Evolutionary conservation across 2,329 filamentous ascomycete genomes (phyloP).

Genomic region (Phyllosticta citribraziliensis): DNA sequence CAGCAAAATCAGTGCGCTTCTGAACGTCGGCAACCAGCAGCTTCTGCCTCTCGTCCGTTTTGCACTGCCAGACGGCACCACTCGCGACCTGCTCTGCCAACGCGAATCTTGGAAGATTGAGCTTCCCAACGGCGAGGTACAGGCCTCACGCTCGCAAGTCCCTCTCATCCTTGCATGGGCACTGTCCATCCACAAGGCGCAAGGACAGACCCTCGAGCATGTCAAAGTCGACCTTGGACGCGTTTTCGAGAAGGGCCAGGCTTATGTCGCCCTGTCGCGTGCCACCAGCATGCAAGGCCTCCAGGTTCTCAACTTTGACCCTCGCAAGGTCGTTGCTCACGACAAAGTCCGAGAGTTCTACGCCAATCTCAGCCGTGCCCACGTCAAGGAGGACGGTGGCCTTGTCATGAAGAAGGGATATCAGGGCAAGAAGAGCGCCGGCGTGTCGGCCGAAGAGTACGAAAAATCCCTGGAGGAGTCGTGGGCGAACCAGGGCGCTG

Average conservation of each 20-base stretch:
- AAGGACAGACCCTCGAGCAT: constrained; percentile 85
- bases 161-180: constrained; percentile 96
- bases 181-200: constrained; percentile 93
- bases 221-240: constrained; percentile 89
- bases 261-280: constrained; percentile 90
- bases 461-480: constrained; percentile 17
- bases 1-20: constrained; percentile 31
- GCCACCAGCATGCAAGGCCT: constrained; percentile 80
- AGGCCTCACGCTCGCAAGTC: constrained; percentile 65
- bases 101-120: constrained; percentile 95
- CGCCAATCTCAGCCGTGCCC: constrained; percentile 65
- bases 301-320: constrained; percentile 81
- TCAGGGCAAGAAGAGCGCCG: constrained; percentile 11
- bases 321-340: constrained; percentile 88
- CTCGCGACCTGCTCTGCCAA: constrained; percentile 67
- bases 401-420: constrained; percentile 21
- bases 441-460: constrained; percentile 19
- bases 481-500: too few relatives aligned
- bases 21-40: constrained; percentile 33
- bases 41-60: constrained; percentile 83
- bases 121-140: constrained; percentile 86
- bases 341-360: constrained; percentile 81
- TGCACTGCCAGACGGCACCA: constrained; percentile 64
- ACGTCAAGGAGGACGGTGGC: constrained; percentile 31
- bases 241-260: constrained; percentile 95